phyloP scores from a whole-genome alignment of 441 rosid genomes.

The Theobroma grandiflorum region DNA sequence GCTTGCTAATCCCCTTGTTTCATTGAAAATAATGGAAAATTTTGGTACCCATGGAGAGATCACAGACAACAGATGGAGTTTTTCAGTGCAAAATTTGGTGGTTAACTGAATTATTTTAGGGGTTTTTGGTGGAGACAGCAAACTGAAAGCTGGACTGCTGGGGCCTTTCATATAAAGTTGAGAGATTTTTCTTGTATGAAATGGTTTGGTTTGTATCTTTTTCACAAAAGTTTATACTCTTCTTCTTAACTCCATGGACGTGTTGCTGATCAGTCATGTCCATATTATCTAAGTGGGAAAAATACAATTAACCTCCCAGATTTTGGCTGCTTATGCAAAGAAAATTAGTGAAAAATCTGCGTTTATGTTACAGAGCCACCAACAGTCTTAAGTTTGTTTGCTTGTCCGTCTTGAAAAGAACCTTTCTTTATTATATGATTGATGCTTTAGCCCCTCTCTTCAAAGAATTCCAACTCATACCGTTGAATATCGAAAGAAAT shows the following conservation, averaged over 20 bases:
- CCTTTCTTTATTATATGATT: not conserved
- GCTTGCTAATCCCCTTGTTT: not conserved
- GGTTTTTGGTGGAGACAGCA: not conserved
- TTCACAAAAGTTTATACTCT: not conserved
- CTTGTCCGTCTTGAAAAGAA: not conserved
- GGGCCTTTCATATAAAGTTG: not conserved
- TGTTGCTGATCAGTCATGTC: not conserved
- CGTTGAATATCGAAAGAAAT: not conserved
- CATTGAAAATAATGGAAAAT: slow-evolving; percentile 17
- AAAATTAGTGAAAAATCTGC: not conserved
- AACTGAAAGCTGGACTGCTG: not conserved
- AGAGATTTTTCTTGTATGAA: slow-evolving; percentile 1
- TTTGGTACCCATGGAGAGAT: not conserved
- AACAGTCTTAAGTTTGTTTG: slow-evolving; percentile 12
- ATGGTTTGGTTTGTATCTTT: slow-evolving; percentile 1
- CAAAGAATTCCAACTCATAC: not conserved
- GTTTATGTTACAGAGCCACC: not conserved
- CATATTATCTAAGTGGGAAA: not conserved
- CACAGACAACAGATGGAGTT: not conserved
- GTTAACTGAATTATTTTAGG: not conserved
- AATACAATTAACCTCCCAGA: not conserved
- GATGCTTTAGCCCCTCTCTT: not conserved
- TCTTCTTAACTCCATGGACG: not conserved
- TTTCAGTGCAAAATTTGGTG: not conserved
- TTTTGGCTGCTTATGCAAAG: not conserved